Conservation (phyloP, 345 rosid genomes). For the Eutrema japonicum region DNA sequence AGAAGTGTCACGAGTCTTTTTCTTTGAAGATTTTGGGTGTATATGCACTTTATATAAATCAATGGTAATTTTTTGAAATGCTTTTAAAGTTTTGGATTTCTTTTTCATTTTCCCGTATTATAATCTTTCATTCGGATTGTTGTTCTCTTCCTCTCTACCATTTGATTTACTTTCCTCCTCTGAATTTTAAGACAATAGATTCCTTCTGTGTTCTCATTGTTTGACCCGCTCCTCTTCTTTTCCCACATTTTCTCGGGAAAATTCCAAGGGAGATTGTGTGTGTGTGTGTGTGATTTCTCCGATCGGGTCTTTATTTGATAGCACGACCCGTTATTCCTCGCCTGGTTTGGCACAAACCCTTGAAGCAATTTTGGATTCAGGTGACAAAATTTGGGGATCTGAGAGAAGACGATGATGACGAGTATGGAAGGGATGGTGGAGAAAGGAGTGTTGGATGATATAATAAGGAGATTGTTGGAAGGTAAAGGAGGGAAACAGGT, state of each 20-base stretch:
- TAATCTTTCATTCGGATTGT: slow-evolving; percentile 8
- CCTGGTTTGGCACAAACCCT: slow-evolving; percentile 11
- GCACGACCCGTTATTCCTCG: slow-evolving; percentile 14
- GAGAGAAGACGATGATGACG: slow-evolving; percentile 63
- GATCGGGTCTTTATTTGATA: slow-evolving; percentile 17
- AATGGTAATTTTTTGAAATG: background rate
- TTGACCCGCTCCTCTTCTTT: slow-evolving; percentile 33
- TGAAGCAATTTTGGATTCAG: slow-evolving; percentile 23
- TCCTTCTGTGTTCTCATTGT: slow-evolving; percentile 37
- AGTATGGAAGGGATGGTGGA: slow-evolving; percentile 82
- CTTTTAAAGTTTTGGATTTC: background rate
- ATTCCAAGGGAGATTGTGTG: background rate
- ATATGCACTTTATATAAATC: background rate
- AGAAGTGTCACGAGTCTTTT: background rate
- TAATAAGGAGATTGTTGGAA: slow-evolving; percentile 81
- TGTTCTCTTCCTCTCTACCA: slow-evolving; percentile 24
- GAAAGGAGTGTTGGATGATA: slow-evolving; percentile 81
- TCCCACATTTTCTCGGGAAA: slow-evolving; percentile 32
- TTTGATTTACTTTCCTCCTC: slow-evolving; percentile 30
- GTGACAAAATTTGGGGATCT: slow-evolving; percentile 20
- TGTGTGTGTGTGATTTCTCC: background rate
- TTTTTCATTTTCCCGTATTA: background rate
- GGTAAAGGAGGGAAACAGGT: slow-evolving; percentile 93
- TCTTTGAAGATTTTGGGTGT: background rate
- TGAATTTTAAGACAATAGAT: slow-evolving; percentile 27